Conservation (phyloP, 1,284 basidiomycete genomes). For the Ganoderma sinense region DNA sequence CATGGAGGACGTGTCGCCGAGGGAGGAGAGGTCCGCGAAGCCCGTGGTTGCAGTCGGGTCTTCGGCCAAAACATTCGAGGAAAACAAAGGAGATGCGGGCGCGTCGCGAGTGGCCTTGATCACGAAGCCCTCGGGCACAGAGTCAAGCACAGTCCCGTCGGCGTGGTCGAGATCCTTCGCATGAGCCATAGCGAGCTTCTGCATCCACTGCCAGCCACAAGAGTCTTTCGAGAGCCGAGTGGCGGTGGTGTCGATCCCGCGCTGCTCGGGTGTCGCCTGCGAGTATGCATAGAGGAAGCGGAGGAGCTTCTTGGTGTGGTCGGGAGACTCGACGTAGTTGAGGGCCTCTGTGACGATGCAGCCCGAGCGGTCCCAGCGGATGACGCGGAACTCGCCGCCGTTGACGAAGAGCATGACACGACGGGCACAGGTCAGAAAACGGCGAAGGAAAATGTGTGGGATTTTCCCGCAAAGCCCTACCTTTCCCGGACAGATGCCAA, state of each 20-base stretch:
- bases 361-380: conserved; percentile 26
- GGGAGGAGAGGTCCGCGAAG: not conserved
- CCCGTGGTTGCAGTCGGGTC: not conserved
- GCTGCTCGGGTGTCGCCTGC: not conserved
- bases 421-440: too few species aligned
- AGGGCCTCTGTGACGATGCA: conserved; percentile 9
- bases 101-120: not conserved
- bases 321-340: conserved; percentile 10
- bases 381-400: conserved; percentile 12
- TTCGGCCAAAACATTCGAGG: not conserved
- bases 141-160: not conserved
- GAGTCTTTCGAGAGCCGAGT: conserved; percentile 3
- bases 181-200: not conserved
- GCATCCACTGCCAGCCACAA: conserved; percentile 18
- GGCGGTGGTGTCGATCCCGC: conserved; percentile 18
- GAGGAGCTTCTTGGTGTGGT: conserved; percentile 8
- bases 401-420: conserved; percentile 18
- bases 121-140: not conserved
- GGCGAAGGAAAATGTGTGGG: too few species aligned
- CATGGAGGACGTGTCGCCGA: not conserved
- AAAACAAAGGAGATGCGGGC: not conserved
- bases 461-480: too few species aligned
- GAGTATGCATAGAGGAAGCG: conserved; percentile 9
- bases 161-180: conserved; percentile 3
- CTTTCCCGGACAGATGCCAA: too few species aligned